Conservation (phyloP, 2,329 filamentous ascomycete species). For the Aspergillus proliferans region DNA sequence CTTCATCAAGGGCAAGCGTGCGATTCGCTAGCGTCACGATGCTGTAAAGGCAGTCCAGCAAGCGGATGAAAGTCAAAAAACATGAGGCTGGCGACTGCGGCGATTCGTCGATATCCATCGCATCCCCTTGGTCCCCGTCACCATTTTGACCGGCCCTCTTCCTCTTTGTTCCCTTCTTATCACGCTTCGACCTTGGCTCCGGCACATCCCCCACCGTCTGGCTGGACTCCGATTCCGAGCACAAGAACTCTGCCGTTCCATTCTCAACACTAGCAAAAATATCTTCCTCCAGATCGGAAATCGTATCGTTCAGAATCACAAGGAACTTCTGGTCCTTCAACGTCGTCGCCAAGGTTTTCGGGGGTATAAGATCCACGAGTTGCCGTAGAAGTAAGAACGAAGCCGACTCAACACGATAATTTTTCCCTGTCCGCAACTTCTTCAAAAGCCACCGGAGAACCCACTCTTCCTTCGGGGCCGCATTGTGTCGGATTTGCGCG, state of each 20-base stretch:
- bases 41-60: constrained; percentile 30
- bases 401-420: constrained; percentile 37
- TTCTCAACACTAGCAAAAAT: constrained; percentile 21
- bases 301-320: constrained; percentile 57
- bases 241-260: constrained; percentile 15
- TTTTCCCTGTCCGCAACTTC: constrained; percentile 45
- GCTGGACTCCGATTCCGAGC: constrained; percentile 30
- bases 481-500: constrained; percentile 15
- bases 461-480: constrained; percentile 56
- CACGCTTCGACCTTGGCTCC: constrained; percentile 12
- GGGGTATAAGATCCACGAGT: constrained; percentile 62
- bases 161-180: constrained; percentile 30
- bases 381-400: constrained; percentile 55
- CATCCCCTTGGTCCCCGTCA: constrained; percentile 8
- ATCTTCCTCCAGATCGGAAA: constrained; percentile 49
- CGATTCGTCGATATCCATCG: constrained; percentile 26
- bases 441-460: constrained; percentile 61
- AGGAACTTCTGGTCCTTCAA: constrained; percentile 66
- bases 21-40: constrained; percentile 23
- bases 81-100: constrained; percentile 25
- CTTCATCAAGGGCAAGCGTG: constrained; percentile 20
- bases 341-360: constrained; percentile 63
- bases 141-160: constrained; percentile 28
- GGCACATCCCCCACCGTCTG: constrained; percentile 27
- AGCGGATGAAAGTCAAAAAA: constrained; percentile 28